Evolutionary conservation across 163 green algal genomes (phyloP).

Genomic region (Scenedesmus sp.): DNA sequence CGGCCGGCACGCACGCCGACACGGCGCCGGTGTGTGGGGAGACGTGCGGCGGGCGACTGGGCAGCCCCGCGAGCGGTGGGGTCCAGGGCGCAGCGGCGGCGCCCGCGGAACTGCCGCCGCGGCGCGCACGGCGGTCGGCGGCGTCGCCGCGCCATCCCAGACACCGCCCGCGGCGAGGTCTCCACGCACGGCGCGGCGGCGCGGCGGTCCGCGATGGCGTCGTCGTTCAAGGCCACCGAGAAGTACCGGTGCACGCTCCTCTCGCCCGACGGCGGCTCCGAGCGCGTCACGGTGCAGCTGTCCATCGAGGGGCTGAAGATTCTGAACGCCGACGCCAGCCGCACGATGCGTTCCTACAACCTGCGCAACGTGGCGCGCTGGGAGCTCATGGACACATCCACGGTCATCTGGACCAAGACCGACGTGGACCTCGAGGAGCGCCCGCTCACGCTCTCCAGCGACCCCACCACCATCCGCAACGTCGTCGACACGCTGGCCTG

Average conservation of each 20-base stretch:
- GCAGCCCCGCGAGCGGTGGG: no score
- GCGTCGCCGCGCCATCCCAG: no score
- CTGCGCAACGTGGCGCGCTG: slow-evolving; percentile 75
- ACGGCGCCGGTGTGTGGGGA: neutral
- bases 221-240: slow-evolving; percentile 54
- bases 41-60: no score
- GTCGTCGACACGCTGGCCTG: slow-evolving; percentile 90
- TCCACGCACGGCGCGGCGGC: no score
- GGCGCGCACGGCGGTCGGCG: no score
- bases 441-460: slow-evolving; percentile 70
- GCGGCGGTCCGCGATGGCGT: slow-evolving; percentile 45
- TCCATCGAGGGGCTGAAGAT: slow-evolving; percentile 87
- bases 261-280: slow-evolving; percentile 51
- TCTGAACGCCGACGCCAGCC: slow-evolving; percentile 52
- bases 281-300: slow-evolving; percentile 73
- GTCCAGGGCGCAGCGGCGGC: no score
- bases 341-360: slow-evolving; percentile 77
- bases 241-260: slow-evolving; percentile 69
- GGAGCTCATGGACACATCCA: slow-evolving; percentile 58
- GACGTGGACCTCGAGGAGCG: slow-evolving; percentile 87
- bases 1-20: no score
- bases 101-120: no score
- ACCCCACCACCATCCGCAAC: slow-evolving; percentile 74
- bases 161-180: no score
- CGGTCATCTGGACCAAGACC: slow-evolving; percentile 84